These are phyloP conservation scores for Rhododendron ferrugineum DNA, from an alignment of 148 eudicot species.

Conservation along the genomic window DNA sequence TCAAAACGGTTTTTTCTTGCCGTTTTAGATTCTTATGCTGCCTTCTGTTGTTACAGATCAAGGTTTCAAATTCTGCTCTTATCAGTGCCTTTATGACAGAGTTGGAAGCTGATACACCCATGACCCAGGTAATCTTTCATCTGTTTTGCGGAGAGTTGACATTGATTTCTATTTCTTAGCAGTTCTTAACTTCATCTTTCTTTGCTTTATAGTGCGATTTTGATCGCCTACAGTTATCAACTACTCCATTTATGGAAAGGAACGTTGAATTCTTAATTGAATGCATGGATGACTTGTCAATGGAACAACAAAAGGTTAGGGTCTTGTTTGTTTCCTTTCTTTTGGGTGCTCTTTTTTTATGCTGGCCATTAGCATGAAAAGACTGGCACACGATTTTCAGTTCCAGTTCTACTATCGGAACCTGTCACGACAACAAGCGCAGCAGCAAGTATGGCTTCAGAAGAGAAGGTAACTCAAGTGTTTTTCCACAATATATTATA, in stretches of 20 bases:
- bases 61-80: conserved; percentile 94
- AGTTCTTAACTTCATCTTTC: conserved; percentile 4
- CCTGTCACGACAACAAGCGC: conserved; percentile 79
- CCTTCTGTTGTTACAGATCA: conserved; percentile 46
- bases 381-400: conserved; percentile 30
- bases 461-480: conserved; percentile 60
- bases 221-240: conserved; percentile 71
- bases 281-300: conserved; percentile 87
- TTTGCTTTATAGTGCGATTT: conserved; percentile 58
- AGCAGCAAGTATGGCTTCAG: conserved; percentile 91
- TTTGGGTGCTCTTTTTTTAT: background rate
- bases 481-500: background rate
- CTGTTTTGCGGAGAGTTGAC: background rate
- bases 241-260: conserved; percentile 77
- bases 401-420: conserved; percentile 75
- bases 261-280: conserved; percentile 81
- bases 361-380: conserved; percentile 10
- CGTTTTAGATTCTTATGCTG: background rate
- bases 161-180: background rate
- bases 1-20: background rate
- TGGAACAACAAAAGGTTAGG: conserved; percentile 81
- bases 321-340: background rate
- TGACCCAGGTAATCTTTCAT: conserved; percentile 54
- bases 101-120: conserved; percentile 84
- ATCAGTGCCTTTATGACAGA: conserved; percentile 95